Base-by-base conservation (phyloP, 352 stramenopile genomes). In the Phytophthora meadii region DNA sequence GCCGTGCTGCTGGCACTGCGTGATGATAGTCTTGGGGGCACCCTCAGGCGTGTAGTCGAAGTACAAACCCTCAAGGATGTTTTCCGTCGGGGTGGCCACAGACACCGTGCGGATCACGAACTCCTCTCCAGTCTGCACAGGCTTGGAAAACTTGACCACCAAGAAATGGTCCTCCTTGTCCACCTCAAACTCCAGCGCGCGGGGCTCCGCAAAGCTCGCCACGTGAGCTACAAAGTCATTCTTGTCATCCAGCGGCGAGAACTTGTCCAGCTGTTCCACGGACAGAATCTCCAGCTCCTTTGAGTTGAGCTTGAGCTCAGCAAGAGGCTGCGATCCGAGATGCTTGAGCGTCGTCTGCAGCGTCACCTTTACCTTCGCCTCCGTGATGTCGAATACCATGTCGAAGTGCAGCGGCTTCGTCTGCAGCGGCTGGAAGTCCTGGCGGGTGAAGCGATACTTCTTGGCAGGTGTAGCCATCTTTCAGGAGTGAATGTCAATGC, bases 381-480 rank as follows among this genome's bases (percentile, higher is more conserved):
- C 77, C 4, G 77, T 80, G n/a, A 93, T 77, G 54, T 92, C 84
- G 42, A 93, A 93, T 1, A 90, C 76, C 82, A 92, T 90, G 69
- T 93, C 81, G 34, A 90, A 90, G 71, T 93, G 84, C 45, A 93
- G 65, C n/a, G 84, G 84, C 66, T 82, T 86, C 27, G 83, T 92
- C 7, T 58, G 49, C 47, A 93, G 70, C 27, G 84, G 77, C 54
- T 78, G 61, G 53, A 93, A 93, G 60, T 93, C 77, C 12, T 76
- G 49, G 44, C 82, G 81, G 37, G 80, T 88, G 64, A 90, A 93
- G 63, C 84, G 84, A 54, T 90, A 93, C 46, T 78, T 90, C 76
- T 88, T 92, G 3, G 36, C n/a, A 28, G 52, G 25, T 32, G 32
- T 54, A 1, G 42, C 42, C 45, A 54, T 58, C 24, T 45, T 34